Base-by-base conservation (phyloP, 306 rosid species). In the Luffa acutangula region DNA sequence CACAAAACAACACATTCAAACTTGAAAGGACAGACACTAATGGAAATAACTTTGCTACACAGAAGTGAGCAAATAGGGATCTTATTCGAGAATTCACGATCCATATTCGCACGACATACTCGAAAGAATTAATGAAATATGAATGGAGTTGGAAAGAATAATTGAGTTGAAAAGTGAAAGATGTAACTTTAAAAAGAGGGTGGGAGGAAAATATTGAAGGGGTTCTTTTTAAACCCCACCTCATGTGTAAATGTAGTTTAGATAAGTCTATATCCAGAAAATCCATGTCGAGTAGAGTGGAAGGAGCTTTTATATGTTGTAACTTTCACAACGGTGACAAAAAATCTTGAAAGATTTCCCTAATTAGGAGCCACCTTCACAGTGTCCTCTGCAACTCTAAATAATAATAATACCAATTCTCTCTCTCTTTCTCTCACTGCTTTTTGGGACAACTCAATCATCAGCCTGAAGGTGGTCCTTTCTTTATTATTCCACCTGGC, bases 251-350 rank as follows among this genome's bases (percentile, higher is more conserved):
- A 31, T 48, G n/a, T 48, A 25, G 34, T 20, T 25, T 9, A 75
- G 78, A 75, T 3, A 36, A 52, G 75, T 69, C 75, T 3, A 75
- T 75, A 34, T 75, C 64, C 63, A 51, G 64, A 18, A 73, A 75
- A 74, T 53, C 78, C 78, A 37, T 34, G 64, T 74, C 57, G n/a
- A 72, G n/a, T 72, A 18, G 49, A 75, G 15, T 75, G 78, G 78
- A 52, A 64, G 78, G 49, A 75, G 78, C 78, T 51, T 51, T 75
- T 75, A 34, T 69, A 18, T 75, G 63, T 45, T 46, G 78, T 75
- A 75, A 75, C 78, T 75, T 75, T 75, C 78, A 75, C 78, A 75
- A 52, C 62, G 64, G 78, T 52, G 78, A 75, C 78, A 75, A 75
- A 75, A 75, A 54, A 75, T 75, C 78, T 75, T 75, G 33, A 52